Evolutionary conservation across 140 eudicot genomes (phyloP).

Genomic region (Cichorium intybus): DNA sequence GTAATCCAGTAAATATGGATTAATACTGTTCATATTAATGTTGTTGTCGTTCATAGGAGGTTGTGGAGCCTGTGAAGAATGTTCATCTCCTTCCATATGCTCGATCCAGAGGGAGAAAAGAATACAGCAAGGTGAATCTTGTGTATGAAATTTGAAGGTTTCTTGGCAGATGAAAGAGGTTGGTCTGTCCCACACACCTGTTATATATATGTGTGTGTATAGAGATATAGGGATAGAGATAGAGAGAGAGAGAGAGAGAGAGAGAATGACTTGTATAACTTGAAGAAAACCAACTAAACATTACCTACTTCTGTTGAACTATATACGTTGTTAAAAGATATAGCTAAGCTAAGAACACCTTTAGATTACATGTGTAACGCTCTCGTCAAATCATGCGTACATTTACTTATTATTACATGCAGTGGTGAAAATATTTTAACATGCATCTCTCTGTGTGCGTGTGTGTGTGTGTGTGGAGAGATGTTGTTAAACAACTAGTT

Average conservation of each 20-base stretch:
- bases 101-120: background rate
- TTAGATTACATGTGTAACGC: conserved; percentile 32
- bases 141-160: conserved; percentile 11
- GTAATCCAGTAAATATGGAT: conserved; percentile 31
- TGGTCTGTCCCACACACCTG: conserved; percentile 46
- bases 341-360: conserved; percentile 35
- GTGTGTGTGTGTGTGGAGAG: background rate
- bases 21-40: conserved; percentile 24
- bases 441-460: background rate
- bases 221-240: background rate
- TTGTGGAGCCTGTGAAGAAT: conserved; percentile 25
- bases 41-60: conserved; percentile 22
- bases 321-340: conserved; percentile 38
- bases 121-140: conserved; percentile 16
- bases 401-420: conserved; percentile 16
- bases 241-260: conserved; percentile 7
- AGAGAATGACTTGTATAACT: conserved; percentile 27
- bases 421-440: conserved; percentile 15
- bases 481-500: conserved; percentile 42
- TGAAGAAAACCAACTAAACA: conserved; percentile 56
- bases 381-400: conserved; percentile 7
- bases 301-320: conserved; percentile 70
- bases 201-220: conserved; percentile 7
- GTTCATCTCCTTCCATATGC: conserved; percentile 64
- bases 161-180: conserved; percentile 37